Conservation (phyloP, 768 basidiomycete genomes). For the Tylopilus intermedius region DNA sequence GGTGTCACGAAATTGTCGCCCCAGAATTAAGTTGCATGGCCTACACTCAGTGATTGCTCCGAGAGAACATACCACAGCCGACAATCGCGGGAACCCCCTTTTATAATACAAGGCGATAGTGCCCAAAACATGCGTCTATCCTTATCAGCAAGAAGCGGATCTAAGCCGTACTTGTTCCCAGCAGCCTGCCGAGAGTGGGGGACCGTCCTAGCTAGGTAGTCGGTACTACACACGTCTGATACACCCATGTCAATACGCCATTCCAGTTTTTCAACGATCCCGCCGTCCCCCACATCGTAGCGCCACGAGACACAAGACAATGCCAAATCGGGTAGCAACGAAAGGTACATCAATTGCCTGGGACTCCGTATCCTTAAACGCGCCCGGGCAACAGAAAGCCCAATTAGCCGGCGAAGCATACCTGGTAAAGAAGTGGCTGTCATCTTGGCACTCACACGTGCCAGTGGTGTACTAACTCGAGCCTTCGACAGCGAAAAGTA, state of each 20-base stretch:
- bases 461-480: background rate
- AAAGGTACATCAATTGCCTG: background rate
- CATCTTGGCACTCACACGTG: background rate
- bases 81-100: background rate
- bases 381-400: background rate
- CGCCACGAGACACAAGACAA: background rate
- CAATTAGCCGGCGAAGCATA: slow-evolving; percentile 4
- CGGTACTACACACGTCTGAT: background rate
- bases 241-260: background rate
- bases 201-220: background rate
- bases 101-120: no score
- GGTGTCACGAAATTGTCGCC: background rate
- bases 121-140: no score
- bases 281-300: background rate
- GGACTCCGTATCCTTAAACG: background rate
- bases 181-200: background rate
- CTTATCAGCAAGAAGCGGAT: background rate
- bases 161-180: background rate
- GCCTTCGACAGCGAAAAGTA: background rate
- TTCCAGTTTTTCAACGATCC: background rate
- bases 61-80: background rate
- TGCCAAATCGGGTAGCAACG: background rate
- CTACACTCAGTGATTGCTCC: no score
- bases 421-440: background rate
- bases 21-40: background rate